These are phyloP conservation scores for Closterium sp. DNA, from an alignment of 139 green algal genomes.

Conservation along the genomic window DNA sequence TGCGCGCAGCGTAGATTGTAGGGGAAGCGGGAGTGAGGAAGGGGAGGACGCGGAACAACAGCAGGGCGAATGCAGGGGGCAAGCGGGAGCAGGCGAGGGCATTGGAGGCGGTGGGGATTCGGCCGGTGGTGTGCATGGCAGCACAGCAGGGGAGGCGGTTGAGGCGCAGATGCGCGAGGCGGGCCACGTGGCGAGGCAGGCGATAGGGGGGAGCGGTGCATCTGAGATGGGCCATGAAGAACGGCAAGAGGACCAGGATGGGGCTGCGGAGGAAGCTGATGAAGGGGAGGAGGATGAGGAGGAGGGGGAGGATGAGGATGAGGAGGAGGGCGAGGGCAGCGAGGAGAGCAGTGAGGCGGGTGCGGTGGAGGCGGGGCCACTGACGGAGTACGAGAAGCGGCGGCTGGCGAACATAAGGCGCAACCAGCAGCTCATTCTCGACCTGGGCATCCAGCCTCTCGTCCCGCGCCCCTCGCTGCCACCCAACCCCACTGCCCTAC, in stretches of 20 bases:
- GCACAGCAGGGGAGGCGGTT: too few relatives aligned
- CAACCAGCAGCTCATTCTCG: not conserved
- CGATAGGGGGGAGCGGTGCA: not conserved
- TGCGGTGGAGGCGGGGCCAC: not conserved
- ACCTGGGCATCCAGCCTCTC: not conserved
- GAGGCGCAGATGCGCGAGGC: not conserved
- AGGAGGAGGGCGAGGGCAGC: not conserved
- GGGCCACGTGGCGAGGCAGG: not conserved
- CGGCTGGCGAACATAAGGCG: conserved; percentile 4
- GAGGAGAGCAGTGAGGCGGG: not conserved
- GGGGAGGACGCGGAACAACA: not conserved
- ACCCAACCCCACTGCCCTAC: not conserved
- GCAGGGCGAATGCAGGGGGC: not conserved
- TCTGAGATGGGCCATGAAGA: too few relatives aligned
- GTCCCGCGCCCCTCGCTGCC: not conserved
- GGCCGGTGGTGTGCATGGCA: not conserved
- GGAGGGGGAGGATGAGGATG: not conserved
- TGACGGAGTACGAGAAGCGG: conserved; percentile 4
- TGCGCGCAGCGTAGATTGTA: not conserved
- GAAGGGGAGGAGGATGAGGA: not conserved
- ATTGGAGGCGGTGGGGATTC: not conserved
- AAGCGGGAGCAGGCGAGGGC: not conserved
- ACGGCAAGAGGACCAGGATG: too few relatives aligned
- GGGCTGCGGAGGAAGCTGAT: not conserved
- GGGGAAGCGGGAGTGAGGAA: not conserved